These are phyloP conservation scores for Bipolaris oryzae DNA, from an alignment of 2,329 filamentous ascomycete genomes.

Conservation along the genomic window DNA sequence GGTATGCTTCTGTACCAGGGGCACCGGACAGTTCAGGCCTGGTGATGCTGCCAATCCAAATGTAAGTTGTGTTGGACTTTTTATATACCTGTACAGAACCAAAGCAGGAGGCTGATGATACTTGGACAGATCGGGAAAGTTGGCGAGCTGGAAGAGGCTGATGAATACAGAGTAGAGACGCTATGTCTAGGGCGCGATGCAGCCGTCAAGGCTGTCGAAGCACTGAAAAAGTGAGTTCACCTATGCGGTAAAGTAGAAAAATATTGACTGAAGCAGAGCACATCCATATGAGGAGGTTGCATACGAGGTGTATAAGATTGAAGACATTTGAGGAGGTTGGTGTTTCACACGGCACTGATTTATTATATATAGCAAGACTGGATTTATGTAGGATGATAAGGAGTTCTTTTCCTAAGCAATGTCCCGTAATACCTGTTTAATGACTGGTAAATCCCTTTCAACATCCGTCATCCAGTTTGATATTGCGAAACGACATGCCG, in stretches of 20 bases:
- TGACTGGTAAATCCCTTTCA: slow-evolving; percentile 68
- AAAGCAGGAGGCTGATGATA: background rate
- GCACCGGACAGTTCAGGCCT: slow-evolving; percentile 70
- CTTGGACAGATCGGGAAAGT: slow-evolving; percentile 58
- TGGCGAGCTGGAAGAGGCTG: slow-evolving; percentile 63
- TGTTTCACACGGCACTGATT: background rate
- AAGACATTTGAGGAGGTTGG: slow-evolving; percentile 46
- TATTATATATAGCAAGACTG: no score
- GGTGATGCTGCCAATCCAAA: slow-evolving; percentile 66
- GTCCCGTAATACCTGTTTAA: slow-evolving; percentile 66
- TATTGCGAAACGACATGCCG: slow-evolving; percentile 82
- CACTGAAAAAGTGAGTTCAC: slow-evolving; percentile 63
- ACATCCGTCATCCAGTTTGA: slow-evolving; percentile 82
- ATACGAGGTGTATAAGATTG: slow-evolving; percentile 55
- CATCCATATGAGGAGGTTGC: slow-evolving; percentile 56
- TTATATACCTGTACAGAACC: background rate
- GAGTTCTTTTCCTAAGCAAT: slow-evolving; percentile 15
- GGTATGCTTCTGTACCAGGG: slow-evolving; percentile 53
- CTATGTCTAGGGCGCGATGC: slow-evolving; percentile 66
- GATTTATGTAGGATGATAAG: background rate
- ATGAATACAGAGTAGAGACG: slow-evolving; percentile 68
- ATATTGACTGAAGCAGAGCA: slow-evolving; percentile 34
- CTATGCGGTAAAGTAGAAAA: slow-evolving; percentile 18
- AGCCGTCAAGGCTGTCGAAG: slow-evolving; percentile 63
- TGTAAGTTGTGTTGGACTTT: slow-evolving; percentile 19